A percentile compares a stretch with the other conserved stretches of the same genome.
phyloP scores from a whole-genome alignment of 2,329 filamentous ascomycete species.

The Xylariaceae sp. region DNA sequence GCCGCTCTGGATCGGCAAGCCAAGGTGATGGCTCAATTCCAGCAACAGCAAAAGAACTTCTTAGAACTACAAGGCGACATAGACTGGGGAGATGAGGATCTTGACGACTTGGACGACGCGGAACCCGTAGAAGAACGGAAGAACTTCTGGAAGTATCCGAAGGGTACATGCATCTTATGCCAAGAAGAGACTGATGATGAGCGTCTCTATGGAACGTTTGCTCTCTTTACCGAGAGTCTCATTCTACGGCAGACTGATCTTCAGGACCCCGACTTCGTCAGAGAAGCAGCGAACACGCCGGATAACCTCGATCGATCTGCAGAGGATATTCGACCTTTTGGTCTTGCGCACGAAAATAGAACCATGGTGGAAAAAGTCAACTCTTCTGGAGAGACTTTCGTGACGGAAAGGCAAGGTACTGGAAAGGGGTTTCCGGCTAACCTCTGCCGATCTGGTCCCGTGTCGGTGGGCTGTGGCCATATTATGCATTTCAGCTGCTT shows the following conservation, averaged over 20 bases:
- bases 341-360: slow-evolving; percentile 82
- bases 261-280: slow-evolving; percentile 73
- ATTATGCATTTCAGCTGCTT: slow-evolving; percentile 99
- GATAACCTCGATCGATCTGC: slow-evolving; percentile 78
- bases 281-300: slow-evolving; percentile 75
- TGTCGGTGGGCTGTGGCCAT: slow-evolving; percentile 89
- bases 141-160: slow-evolving; percentile 83
- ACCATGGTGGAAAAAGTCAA: slow-evolving; percentile 71
- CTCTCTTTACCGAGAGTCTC: slow-evolving; percentile 77
- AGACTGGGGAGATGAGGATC: slow-evolving; percentile 82
- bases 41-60: slow-evolving; percentile 94
- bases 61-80: slow-evolving; percentile 81
- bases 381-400: slow-evolving; percentile 63
- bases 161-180: slow-evolving; percentile 89
- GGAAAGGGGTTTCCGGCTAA: slow-evolving; percentile 81
- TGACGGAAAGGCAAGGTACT: slow-evolving; percentile 72
- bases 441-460: slow-evolving; percentile 64
- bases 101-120: slow-evolving; percentile 61
- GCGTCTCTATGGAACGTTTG: slow-evolving; percentile 87
- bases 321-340: slow-evolving; percentile 79
- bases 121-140: slow-evolving; percentile 59
- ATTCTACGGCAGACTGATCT: slow-evolving; percentile 84
- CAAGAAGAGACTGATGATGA: slow-evolving; percentile 93
- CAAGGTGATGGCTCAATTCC: slow-evolving; percentile 95
- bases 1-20: slow-evolving; percentile 86